Percentiles rank a stretch among this genome's conserved stretches.
These are phyloP conservation scores for Aquilaria yunnanensis DNA, from an alignment of 345 rosid genomes.

Conservation along the genomic window DNA sequence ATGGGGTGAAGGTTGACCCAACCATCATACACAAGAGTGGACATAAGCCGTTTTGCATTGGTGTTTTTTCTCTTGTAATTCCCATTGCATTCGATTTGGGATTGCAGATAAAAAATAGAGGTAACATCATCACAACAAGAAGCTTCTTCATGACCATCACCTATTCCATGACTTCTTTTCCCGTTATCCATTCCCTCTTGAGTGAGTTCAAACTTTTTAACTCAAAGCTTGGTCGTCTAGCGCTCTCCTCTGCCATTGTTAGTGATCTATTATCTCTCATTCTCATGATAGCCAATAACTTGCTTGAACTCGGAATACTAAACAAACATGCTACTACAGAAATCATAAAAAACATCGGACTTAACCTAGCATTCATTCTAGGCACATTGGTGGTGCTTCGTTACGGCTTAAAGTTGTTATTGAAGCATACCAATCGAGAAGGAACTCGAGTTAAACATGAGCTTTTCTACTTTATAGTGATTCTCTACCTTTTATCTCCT, in stretches of 20 bases:
- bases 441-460: constrained; percentile 19
- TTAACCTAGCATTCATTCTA: not conserved
- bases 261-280: constrained; percentile 4
- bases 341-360: not conserved
- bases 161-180: constrained; percentile 13
- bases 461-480: constrained; percentile 11
- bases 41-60: not conserved
- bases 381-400: constrained; percentile 1
- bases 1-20: constrained; percentile 17
- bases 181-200: constrained; percentile 9
- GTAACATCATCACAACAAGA: no score
- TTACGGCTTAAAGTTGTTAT: constrained; percentile 27
- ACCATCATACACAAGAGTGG: constrained; percentile 7
- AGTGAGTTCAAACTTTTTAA: constrained; percentile 11
- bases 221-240: constrained; percentile 14
- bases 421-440: constrained; percentile 22
- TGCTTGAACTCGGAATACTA: not conserved
- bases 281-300: not conserved
- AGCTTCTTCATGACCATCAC: not conserved
- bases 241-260: constrained; percentile 8
- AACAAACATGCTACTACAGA: not conserved
- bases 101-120: no score
- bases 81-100: not conserved
- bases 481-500: constrained; percentile 8
- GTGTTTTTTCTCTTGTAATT: constrained; percentile 1